Evolutionary conservation across 805 yeast genomes (phyloP).

Genomic region (Ogataea nonfermentans): DNA sequence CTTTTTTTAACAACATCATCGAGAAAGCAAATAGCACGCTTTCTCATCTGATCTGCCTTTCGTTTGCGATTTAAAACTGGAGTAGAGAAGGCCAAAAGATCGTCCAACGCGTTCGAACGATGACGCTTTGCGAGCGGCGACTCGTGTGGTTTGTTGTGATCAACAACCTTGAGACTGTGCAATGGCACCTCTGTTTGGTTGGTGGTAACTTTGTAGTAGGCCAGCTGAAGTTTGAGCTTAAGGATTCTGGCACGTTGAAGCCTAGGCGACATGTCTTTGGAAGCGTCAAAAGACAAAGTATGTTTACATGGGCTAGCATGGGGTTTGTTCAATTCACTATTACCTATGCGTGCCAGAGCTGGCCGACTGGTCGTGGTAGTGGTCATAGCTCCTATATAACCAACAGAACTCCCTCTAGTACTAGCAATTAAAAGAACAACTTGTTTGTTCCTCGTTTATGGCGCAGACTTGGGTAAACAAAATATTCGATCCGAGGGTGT

Average conservation of each 20-base stretch:
- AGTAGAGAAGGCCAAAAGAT: conserved; percentile 37
- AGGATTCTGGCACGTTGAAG: conserved; percentile 40
- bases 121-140: conserved; percentile 19
- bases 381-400: conserved; percentile 7
- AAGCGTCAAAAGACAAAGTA: conserved; percentile 3
- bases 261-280: conserved; percentile 22
- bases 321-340: background rate
- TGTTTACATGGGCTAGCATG: conserved; percentile 1
- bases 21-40: conserved; percentile 19
- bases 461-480: conserved; percentile 19
- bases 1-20: conserved; percentile 29
- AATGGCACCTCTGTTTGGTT: conserved; percentile 41
- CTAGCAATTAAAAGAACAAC: conserved; percentile 4
- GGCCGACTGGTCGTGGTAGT: conserved; percentile 18
- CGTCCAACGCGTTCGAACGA: conserved; percentile 29
- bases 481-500: conserved; percentile 18
- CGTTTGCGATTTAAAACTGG: conserved; percentile 19
- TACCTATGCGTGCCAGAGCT: conserved; percentile 7
- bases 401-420: conserved; percentile 1
- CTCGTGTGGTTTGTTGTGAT: conserved; percentile 4
- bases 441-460: background rate
- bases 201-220: conserved; percentile 51
- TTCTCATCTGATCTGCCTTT: conserved; percentile 1
- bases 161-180: conserved; percentile 29
- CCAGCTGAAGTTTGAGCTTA: conserved; percentile 47